phyloP scores from a whole-genome alignment of 2,329 filamentous ascomycete species.

The Arachnopeziza araneosa region DNA sequence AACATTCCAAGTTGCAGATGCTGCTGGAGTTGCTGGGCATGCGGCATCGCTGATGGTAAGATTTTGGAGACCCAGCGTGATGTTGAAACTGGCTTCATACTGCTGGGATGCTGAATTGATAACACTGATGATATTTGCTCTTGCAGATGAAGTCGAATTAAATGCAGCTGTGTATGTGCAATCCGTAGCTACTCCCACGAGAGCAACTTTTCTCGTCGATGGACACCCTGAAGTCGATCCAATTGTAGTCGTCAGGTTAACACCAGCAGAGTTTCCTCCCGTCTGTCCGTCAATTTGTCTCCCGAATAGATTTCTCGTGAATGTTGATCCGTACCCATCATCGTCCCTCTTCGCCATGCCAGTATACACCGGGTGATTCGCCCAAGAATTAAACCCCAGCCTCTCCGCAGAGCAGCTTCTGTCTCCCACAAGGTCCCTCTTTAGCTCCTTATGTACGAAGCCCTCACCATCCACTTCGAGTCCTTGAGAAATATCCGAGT shows the following conservation, averaged over 20 bases:
- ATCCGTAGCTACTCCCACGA: conserved; percentile 88
- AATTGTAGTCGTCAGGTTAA: conserved; percentile 74
- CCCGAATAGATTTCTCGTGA: conserved; percentile 64
- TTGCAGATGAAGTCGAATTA: conserved; percentile 56
- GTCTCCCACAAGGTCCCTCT: conserved; percentile 26
- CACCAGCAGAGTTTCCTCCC: conserved; percentile 69
- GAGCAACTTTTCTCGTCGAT: conserved; percentile 80
- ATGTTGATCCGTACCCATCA: conserved; percentile 53
- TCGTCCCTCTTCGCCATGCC: conserved; percentile 41
- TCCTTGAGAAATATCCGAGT: conserved; percentile 66
- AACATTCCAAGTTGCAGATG: conserved; percentile 77
- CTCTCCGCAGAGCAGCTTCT: conserved; percentile 66
- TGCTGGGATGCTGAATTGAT: conserved; percentile 84
- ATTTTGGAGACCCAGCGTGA: conserved; percentile 84
- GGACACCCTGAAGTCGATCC: conserved; percentile 82
- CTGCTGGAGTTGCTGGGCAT: conserved; percentile 66
- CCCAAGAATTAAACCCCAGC: conserved; percentile 73
- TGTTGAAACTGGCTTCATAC: conserved; percentile 90
- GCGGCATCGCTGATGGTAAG: conserved; percentile 67
- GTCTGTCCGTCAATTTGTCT: conserved; percentile 65
- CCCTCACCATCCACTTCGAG: conserved; percentile 36
- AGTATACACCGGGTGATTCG: conserved; percentile 62
- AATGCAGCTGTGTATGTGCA: conserved; percentile 80
- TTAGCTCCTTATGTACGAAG: conserved; percentile 41
- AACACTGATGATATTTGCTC: conserved; percentile 70